phyloP scores from a whole-genome alignment of 2,329 filamentous ascomycete species.

The Colletotrichum brevisporum region DNA sequence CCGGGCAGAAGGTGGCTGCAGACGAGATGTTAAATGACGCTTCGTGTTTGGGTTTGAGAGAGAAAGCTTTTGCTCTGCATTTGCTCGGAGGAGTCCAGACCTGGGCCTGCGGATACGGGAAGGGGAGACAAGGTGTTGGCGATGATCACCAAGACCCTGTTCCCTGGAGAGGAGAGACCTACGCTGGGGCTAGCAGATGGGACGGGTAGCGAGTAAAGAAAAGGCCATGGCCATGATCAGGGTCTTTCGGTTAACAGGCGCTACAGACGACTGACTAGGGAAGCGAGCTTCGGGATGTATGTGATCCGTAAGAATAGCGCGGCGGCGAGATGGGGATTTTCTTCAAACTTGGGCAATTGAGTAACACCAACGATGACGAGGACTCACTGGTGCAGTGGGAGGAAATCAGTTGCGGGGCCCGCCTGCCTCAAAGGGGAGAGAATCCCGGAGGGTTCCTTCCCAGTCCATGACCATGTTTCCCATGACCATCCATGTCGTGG shows the following conservation, averaged over 20 bases:
- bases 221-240: background rate
- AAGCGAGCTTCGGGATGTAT: slow-evolving; percentile 10
- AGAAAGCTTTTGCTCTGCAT: no score
- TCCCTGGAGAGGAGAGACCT: slow-evolving; percentile 1
- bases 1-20: slow-evolving; percentile 22
- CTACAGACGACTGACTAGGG: slow-evolving; percentile 22
- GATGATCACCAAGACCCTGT: slow-evolving; percentile 22
- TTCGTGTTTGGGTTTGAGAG: background rate
- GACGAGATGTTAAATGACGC: slow-evolving; percentile 28
- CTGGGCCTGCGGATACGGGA: slow-evolving; percentile 16
- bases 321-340: background rate
- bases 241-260: background rate
- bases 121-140: slow-evolving; percentile 6
- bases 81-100: slow-evolving; percentile 8
- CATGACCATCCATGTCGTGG: slow-evolving; percentile 4
- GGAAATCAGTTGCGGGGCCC: background rate
- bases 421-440: slow-evolving; percentile 9
- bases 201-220: background rate
- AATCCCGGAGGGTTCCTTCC: slow-evolving; percentile 4
- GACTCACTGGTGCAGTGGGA: no score
- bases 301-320: slow-evolving; percentile 19
- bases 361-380: no score
- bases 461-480: background rate
- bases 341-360: background rate
- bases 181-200: background rate